Conservation (phyloP, 768 basidiomycete species). For the Tulasnella sp. region DNA sequence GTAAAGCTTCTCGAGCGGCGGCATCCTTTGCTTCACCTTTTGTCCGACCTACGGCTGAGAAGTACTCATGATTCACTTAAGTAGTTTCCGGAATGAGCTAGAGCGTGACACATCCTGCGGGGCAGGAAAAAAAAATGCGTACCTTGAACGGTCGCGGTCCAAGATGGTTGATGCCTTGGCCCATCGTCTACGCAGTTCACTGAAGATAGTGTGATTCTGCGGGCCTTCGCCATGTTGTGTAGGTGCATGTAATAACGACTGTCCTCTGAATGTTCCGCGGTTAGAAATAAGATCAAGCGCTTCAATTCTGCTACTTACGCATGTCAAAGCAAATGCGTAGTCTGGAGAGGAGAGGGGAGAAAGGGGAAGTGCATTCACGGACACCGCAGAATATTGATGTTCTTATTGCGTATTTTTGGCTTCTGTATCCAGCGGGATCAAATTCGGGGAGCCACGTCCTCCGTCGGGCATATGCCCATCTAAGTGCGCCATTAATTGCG, state of each 20-base stretch:
- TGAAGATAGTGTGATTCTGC: background rate
- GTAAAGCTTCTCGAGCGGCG: background rate
- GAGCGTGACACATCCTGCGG: background rate
- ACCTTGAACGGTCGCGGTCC: background rate
- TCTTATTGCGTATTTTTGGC: no score
- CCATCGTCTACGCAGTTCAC: background rate
- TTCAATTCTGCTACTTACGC: background rate
- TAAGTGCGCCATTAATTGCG: no score
- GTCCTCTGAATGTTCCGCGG: background rate
- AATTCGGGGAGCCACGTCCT: no score
- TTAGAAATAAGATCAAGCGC: background rate
- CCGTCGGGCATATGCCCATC: no score
- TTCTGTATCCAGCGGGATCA: no score
- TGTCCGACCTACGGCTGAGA: background rate
- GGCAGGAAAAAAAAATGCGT: background rate
- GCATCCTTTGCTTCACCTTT: background rate
- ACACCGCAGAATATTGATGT: no score
- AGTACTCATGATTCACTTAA: background rate
- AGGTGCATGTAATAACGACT: background rate
- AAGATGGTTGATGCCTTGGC: background rate
- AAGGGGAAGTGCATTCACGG: no score
- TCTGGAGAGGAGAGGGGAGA: no score
- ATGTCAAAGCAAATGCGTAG: background rate
- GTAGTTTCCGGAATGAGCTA: background rate
- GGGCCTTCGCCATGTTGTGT: background rate